Percentiles rank a stretch among this genome's conserved stretches.
These are phyloP conservation scores for Endoconidiophora laricicola DNA, from an alignment of 2,329 filamentous ascomycete genomes.

Conservation along the genomic window DNA sequence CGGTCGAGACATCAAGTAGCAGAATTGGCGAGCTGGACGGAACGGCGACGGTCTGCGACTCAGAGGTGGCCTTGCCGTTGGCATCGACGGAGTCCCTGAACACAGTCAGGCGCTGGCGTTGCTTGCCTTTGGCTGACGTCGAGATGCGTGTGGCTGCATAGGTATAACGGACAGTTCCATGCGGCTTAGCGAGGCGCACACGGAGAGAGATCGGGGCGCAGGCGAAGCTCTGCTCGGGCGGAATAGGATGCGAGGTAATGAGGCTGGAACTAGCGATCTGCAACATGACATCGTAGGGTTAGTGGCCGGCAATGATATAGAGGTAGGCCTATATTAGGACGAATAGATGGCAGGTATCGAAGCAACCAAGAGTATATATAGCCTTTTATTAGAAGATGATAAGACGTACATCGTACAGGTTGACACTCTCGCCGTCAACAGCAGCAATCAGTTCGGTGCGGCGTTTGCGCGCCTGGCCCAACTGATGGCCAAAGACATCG, in stretches of 20 bases:
- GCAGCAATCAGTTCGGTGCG: constrained; percentile 47
- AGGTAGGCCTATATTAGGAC: constrained; percentile 1
- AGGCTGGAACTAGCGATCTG: constrained; percentile 44
- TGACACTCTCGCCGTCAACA: constrained; percentile 47
- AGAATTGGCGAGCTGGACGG: constrained; percentile 21
- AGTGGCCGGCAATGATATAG: constrained; percentile 12
- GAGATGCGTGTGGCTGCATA: constrained; percentile 39
- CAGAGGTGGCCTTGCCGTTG: constrained; percentile 35
- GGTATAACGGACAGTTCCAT: constrained; percentile 39
- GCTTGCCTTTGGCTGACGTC: constrained; percentile 14
- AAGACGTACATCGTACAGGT: constrained; percentile 46
- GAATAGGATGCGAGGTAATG: constrained; percentile 50
- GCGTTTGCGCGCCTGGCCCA: constrained; percentile 43
- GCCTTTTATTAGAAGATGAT: not conserved
- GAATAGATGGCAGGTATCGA: too few relatives aligned
- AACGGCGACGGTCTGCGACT: constrained; percentile 29
- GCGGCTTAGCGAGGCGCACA: constrained; percentile 30
- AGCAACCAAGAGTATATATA: not conserved
- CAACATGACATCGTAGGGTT: constrained; percentile 5
- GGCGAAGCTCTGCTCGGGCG: constrained; percentile 46
- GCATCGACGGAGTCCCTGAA: constrained; percentile 40
- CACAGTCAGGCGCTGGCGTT: constrained; percentile 34
- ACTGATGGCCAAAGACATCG: constrained; percentile 43
- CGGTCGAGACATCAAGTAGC: constrained; percentile 14
- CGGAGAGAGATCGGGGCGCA: constrained; percentile 44